These are phyloP conservation scores for Ogataea salicorniae DNA, from an alignment of 805 yeast genomes.

Conservation along the genomic window DNA sequence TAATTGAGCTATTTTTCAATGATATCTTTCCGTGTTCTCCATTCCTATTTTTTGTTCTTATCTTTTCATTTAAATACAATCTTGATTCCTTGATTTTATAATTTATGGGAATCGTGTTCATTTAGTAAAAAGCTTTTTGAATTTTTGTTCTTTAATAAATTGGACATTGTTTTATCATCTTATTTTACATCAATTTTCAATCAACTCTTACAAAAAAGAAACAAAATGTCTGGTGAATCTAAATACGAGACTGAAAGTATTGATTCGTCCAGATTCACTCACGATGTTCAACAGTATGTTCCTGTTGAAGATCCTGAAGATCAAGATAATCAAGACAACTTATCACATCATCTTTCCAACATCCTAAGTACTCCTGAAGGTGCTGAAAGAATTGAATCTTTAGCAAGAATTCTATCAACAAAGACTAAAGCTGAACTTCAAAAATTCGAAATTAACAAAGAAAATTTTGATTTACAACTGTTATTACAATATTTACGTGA, in stretches of 20 bases:
- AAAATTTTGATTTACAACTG: slow-evolving; percentile 42
- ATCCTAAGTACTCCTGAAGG: slow-evolving; percentile 25
- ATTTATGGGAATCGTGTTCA: too few relatives aligned
- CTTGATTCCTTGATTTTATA: too few relatives aligned
- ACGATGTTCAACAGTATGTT: slow-evolving; percentile 22
- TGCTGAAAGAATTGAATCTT: slow-evolving; percentile 37
- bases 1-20: too few relatives aligned
- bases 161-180: not conserved
- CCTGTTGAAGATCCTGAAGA: slow-evolving; percentile 22
- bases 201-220: not conserved
- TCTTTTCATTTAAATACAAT: too few relatives aligned
- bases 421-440: slow-evolving; percentile 43
- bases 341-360: slow-evolving; percentile 25
- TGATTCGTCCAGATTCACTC: slow-evolving; percentile 18
- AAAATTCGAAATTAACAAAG: slow-evolving; percentile 37
- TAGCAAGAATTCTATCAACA: slow-evolving; percentile 46
- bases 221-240: slow-evolving; percentile 2
- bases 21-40: too few relatives aligned
- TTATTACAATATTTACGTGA: slow-evolving; percentile 35
- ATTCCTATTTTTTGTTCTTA: too few relatives aligned
- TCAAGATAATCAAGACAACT: slow-evolving; percentile 19
- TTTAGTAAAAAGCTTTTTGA: too few relatives aligned
- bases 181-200: not conserved
- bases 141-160: too few relatives aligned
- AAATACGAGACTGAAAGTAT: slow-evolving; percentile 18